phyloP scores from a whole-genome alignment of 345 rosid species.

The Ailanthus altissimus region DNA sequence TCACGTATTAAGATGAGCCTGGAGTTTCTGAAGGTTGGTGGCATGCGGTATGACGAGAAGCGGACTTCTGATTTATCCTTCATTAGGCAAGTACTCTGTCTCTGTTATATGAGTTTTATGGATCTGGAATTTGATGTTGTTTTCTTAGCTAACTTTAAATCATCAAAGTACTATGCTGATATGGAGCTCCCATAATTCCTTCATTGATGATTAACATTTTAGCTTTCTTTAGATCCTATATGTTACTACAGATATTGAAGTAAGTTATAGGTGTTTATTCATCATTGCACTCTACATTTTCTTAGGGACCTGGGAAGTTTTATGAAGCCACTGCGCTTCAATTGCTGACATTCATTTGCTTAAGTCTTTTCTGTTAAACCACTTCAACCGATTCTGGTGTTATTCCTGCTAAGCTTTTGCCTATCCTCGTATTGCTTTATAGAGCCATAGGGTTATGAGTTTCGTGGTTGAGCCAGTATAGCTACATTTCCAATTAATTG shows the following conservation, averaged over 20 bases:
- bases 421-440: neutral
- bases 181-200: conserved; percentile 20
- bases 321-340: neutral
- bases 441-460: conserved; percentile 6
- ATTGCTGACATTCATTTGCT: conserved; percentile 8
- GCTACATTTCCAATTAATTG: neutral
- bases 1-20: conserved; percentile 24
- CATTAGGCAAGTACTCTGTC: conserved; percentile 64
- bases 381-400: conserved; percentile 1
- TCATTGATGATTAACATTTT: conserved; percentile 15
- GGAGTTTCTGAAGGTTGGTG: conserved; percentile 30
- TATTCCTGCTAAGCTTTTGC: conserved; percentile 11
- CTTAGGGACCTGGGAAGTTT: neutral
- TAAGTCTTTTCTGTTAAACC: neutral
- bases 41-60: conserved; percentile 34
- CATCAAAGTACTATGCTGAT: conserved; percentile 8
- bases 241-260: conserved; percentile 14
- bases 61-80: conserved; percentile 33
- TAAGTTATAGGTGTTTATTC: conserved; percentile 2
- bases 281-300: neutral
- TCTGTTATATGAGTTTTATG: conserved; percentile 33
- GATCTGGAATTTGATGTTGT: conserved; percentile 30
- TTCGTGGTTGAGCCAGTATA: neutral
- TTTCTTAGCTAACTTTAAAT: conserved; percentile 19
- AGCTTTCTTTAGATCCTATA: conserved; percentile 15